A percentile compares a stretch with the other conserved stretches of the same genome.
These are phyloP conservation scores for Clarireedia hainanense DNA, from an alignment of 2,329 filamentous ascomycete genomes.

Conservation along the genomic window DNA sequence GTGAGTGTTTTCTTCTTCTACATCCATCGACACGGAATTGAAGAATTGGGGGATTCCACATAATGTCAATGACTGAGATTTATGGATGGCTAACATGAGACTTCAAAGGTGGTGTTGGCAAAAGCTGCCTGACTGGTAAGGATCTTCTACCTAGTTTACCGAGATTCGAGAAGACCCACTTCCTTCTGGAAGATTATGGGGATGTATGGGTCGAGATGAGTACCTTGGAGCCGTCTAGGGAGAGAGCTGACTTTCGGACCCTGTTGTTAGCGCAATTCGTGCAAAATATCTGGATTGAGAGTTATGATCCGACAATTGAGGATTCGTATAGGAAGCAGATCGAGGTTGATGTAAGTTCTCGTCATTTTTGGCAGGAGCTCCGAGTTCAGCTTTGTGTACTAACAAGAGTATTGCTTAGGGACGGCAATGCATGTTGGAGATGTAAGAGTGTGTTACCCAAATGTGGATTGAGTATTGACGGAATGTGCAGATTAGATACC, in stretches of 20 bases:
- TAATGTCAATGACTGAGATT: background rate
- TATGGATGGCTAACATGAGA: conserved; percentile 20
- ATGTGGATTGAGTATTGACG: conserved; percentile 11
- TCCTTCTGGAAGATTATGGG: background rate
- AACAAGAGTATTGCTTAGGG: conserved; percentile 38
- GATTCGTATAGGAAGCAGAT: conserved; percentile 53
- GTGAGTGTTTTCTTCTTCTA: conserved; percentile 27
- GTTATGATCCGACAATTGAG: conserved; percentile 55
- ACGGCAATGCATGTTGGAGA: conserved; percentile 65
- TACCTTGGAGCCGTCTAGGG: background rate
- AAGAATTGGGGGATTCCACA: background rate
- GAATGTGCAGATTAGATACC: conserved; percentile 50
- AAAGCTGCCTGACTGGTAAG: conserved; percentile 66
- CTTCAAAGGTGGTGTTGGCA: conserved; percentile 58
- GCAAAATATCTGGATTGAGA: conserved; percentile 69
- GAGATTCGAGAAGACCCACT: conserved; percentile 4
- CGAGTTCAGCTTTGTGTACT: background rate
- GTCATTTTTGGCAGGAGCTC: background rate
- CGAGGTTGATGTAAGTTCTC: conserved; percentile 57
- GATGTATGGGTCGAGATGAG: background rate
- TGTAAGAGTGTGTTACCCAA: conserved; percentile 37
- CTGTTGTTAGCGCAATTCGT: conserved; percentile 57
- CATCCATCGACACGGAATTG: background rate
- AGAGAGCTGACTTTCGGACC: conserved; percentile 10
- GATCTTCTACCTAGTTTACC: conserved; percentile 7